These are phyloP conservation scores for Mycosphaerelloides madeirae DNA, from an alignment of 2,329 filamentous ascomycete genomes.

Conservation along the genomic window DNA sequence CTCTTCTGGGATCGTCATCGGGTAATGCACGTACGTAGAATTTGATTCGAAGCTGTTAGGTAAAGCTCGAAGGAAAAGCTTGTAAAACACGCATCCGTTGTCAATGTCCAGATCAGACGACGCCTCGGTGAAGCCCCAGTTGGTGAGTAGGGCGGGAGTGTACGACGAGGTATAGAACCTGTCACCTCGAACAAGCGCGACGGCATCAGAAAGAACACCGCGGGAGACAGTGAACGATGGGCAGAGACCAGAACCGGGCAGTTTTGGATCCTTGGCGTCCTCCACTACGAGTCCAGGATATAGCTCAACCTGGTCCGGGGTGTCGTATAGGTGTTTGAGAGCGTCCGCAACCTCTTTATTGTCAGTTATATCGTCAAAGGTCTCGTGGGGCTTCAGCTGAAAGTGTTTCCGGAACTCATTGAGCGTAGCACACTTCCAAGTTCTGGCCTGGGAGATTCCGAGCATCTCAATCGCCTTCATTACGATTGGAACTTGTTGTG, in stretches of 20 bases:
- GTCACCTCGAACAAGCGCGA: slow-evolving; percentile 56
- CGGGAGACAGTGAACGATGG: slow-evolving; percentile 52
- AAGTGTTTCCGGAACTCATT: slow-evolving; percentile 65
- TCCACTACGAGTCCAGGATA: slow-evolving; percentile 65
- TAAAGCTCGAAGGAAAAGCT: slow-evolving; percentile 48
- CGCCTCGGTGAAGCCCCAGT: slow-evolving; percentile 47
- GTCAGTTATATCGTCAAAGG: slow-evolving; percentile 56
- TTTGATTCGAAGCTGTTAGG: slow-evolving; percentile 46
- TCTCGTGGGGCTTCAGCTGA: slow-evolving; percentile 52
- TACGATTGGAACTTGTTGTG: slow-evolving; percentile 54
- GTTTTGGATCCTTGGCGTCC: slow-evolving; percentile 49
- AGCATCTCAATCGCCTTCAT: slow-evolving; percentile 59
- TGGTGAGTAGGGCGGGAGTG: slow-evolving; percentile 34
- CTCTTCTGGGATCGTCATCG: slow-evolving; percentile 45
- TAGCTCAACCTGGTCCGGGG: slow-evolving; percentile 63
- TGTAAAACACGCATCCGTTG: slow-evolving; percentile 49
- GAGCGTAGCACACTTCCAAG: slow-evolving; percentile 57
- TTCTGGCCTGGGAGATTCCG: slow-evolving; percentile 58
- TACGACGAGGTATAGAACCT: slow-evolving; percentile 52
- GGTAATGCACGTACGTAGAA: slow-evolving; percentile 49
- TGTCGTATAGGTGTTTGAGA: slow-evolving; percentile 56
- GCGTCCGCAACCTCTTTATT: slow-evolving; percentile 53
- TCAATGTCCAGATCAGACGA: slow-evolving; percentile 42
- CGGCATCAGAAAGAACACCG: slow-evolving; percentile 57
- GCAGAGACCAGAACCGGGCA: slow-evolving; percentile 51